phyloP scores from a whole-genome alignment of 768 basidiomycete genomes.

The Mycena indigotica region DNA sequence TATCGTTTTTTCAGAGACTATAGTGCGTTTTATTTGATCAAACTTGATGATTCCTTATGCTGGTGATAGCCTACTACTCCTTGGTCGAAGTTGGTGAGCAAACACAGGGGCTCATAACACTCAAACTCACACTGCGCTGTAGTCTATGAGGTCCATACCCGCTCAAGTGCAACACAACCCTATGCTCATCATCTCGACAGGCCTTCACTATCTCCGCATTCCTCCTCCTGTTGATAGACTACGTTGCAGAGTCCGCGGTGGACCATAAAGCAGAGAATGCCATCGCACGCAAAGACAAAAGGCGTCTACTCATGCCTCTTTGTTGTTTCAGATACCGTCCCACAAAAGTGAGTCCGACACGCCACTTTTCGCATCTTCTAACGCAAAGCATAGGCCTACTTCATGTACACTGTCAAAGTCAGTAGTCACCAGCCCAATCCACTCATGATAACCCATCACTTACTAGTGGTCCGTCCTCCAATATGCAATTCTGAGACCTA shows the following conservation, averaged over 20 bases:
- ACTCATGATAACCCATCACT: neutral
- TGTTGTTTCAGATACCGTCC: slow-evolving; percentile 83
- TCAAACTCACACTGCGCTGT: slow-evolving; percentile 8
- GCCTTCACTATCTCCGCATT: slow-evolving; percentile 86
- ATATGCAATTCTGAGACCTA: slow-evolving; percentile 75
- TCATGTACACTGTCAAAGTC: slow-evolving; percentile 89
- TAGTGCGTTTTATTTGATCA: slow-evolving; percentile 41
- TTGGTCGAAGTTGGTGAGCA: slow-evolving; percentile 44
- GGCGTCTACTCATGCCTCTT: slow-evolving; percentile 70
- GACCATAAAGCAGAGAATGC: slow-evolving; percentile 67
- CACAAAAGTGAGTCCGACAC: slow-evolving; percentile 58
- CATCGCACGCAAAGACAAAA: slow-evolving; percentile 79
- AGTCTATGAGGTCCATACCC: slow-evolving; percentile 84
- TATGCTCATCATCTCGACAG: too few species aligned
- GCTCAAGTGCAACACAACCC: too few species aligned
- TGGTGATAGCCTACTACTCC: slow-evolving; percentile 38
- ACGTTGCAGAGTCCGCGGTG: slow-evolving; percentile 69
- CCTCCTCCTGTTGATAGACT: slow-evolving; percentile 76
- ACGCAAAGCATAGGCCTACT: slow-evolving; percentile 60
- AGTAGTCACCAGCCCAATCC: slow-evolving; percentile 7
- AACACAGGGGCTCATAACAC: slow-evolving; percentile 18
- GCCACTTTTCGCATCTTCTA: neutral
- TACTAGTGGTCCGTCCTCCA: slow-evolving; percentile 83
- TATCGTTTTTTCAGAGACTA: slow-evolving; percentile 83
- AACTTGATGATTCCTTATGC: neutral